Evolutionary conservation across 495 filamentous ascomycete genomes (phyloP).

Genomic region (Penicillium mononematosum): DNA sequence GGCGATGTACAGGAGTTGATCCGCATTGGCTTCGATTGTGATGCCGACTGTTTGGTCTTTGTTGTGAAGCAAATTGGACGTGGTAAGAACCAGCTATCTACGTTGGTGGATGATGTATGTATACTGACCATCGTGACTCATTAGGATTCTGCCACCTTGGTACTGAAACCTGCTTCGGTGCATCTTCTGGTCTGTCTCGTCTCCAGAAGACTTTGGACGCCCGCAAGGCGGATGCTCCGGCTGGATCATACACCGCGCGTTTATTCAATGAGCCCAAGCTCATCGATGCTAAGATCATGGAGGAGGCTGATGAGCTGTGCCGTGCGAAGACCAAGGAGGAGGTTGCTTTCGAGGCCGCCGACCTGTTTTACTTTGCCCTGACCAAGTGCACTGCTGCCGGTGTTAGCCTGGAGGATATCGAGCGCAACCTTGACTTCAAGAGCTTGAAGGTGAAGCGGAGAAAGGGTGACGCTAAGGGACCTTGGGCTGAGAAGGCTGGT

Average conservation of each 20-base stretch:
- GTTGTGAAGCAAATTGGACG: constrained; percentile 82
- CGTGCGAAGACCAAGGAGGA: constrained; percentile 77
- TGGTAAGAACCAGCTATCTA: constrained; percentile 38
- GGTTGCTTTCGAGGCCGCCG: constrained; percentile 89
- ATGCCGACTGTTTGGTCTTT: constrained; percentile 88
- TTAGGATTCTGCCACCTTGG: constrained; percentile 91
- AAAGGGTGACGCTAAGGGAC: constrained; percentile 88
- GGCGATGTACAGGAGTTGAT: constrained; percentile 90
- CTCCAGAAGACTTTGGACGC: constrained; percentile 80
- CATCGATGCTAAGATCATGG: constrained; percentile 92
- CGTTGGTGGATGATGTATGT: background rate
- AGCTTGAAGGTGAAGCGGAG: constrained; percentile 88
- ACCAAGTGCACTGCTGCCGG: constrained; percentile 82
- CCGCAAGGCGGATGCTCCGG: constrained; percentile 76
- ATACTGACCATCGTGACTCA: constrained; percentile 26
- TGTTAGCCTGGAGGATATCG: constrained; percentile 82
- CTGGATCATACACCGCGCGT: constrained; percentile 88
- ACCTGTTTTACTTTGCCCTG: constrained; percentile 92
- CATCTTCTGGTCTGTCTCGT: constrained; percentile 73
- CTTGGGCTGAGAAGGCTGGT: constrained; percentile 80
- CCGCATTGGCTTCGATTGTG: constrained; percentile 82
- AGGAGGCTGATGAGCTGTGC: constrained; percentile 94
- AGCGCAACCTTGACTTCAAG: constrained; percentile 89
- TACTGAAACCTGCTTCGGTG: constrained; percentile 87
- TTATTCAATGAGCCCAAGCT: constrained; percentile 90